phyloP scores from a whole-genome alignment of 2,329 filamentous ascomycete species.

The Shiraia bambusicola region DNA sequence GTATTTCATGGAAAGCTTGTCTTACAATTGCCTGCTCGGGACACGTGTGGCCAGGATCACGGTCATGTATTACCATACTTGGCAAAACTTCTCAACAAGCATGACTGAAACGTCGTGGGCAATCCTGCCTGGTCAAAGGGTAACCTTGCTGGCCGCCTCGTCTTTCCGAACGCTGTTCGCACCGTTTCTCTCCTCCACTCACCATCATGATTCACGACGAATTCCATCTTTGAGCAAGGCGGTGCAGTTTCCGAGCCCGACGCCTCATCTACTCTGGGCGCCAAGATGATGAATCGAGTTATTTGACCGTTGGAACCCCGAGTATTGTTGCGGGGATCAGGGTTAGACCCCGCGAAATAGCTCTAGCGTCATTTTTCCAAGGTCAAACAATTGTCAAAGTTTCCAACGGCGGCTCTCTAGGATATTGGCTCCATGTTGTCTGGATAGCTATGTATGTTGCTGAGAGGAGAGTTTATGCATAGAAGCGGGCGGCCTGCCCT shows the following conservation, averaged over 20 bases:
- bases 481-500: constrained; percentile 10
- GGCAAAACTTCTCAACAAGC: background rate
- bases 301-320: constrained; percentile 6
- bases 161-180: background rate
- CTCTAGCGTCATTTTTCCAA: constrained; percentile 3
- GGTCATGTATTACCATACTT: too few species aligned
- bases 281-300: constrained; percentile 3
- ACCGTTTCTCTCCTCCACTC: background rate
- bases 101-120: constrained; percentile 4
- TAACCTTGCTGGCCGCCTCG: constrained; percentile 1
- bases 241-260: constrained; percentile 5
- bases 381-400: constrained; percentile 10
- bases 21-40: background rate
- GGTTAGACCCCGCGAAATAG: constrained; percentile 6
- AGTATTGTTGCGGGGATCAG: constrained; percentile 9
- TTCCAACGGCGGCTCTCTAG: constrained; percentile 24
- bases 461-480: constrained; percentile 5
- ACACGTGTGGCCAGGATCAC: background rate
- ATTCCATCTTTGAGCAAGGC: background rate
- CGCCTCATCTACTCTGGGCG: constrained; percentile 2
- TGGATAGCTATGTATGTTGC: constrained; percentile 2
- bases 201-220: constrained; percentile 4
- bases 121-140: background rate
- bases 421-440: constrained; percentile 17
- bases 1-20: too few species aligned